A percentile compares a stretch with the other conserved stretches of the same genome.
phyloP scores from a whole-genome alignment of 2,329 filamentous ascomycete genomes.

The Cryphonectria nitschkei region DNA sequence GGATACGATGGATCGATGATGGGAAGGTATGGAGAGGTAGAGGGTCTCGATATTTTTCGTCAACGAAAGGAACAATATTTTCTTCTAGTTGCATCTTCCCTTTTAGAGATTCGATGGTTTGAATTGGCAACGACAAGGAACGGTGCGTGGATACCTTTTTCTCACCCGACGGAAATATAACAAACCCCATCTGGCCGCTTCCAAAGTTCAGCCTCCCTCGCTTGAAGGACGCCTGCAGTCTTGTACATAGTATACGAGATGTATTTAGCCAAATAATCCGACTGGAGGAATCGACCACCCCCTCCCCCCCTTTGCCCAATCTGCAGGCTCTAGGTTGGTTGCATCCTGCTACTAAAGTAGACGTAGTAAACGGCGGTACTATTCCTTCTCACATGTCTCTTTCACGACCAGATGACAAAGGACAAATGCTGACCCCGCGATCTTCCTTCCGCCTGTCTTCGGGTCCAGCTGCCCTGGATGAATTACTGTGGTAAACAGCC shows the following conservation, averaged over 20 bases:
- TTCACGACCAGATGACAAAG: neutral
- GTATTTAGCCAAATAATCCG: slow-evolving; percentile 18
- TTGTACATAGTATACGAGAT: neutral
- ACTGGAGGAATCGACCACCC: slow-evolving; percentile 15
- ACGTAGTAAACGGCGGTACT: neutral
- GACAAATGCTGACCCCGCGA: slow-evolving; percentile 5
- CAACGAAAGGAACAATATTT: neutral
- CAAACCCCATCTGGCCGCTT: neutral
- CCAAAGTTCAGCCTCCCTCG: neutral
- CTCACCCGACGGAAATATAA: neutral
- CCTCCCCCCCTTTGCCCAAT: neutral
- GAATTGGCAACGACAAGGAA: neutral
- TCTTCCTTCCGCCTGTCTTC: slow-evolving; percentile 2
- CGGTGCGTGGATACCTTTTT: neutral
- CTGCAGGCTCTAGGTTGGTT: neutral
- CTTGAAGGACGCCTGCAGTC: slow-evolving; percentile 3
- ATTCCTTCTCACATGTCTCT: neutral
- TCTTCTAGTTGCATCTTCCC: too few relatives aligned
- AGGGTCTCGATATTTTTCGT: neutral
- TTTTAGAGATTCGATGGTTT: neutral
- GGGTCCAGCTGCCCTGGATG: neutral
- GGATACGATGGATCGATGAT: slow-evolving; percentile 20
- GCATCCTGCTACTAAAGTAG: neutral
- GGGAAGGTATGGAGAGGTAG: slow-evolving; percentile 10
- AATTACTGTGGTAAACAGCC: neutral